Evolutionary conservation across 352 stramenopile genomes (phyloP).

Genomic region (Phytopythium sindhum): DNA sequence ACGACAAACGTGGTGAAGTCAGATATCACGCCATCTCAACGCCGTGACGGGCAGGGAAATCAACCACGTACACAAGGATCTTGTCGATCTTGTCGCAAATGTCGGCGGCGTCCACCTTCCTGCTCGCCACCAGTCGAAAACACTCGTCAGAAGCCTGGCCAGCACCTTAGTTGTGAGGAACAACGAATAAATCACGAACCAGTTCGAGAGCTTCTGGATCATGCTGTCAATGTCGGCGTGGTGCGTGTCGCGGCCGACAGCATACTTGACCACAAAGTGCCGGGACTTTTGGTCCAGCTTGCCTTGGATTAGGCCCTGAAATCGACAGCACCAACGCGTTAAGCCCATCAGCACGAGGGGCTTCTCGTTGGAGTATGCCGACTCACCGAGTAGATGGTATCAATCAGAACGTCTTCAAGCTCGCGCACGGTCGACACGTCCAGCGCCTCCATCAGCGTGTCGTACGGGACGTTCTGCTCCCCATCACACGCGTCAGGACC

Average conservation of each 20-base stretch:
- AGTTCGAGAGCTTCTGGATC: constrained; percentile 85
- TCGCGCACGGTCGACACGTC: constrained; percentile 79
- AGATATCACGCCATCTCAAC: background rate
- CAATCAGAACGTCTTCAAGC: constrained; percentile 92
- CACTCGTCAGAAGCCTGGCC: background rate
- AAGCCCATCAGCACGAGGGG: background rate
- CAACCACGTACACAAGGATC: constrained; percentile 49
- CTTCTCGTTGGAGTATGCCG: background rate
- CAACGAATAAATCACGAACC: constrained; percentile 26
- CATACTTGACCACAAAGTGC: constrained; percentile 83
- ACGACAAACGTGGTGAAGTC: background rate
- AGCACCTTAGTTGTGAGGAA: background rate
- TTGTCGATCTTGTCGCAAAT: constrained; percentile 65
- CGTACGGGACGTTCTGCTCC: constrained; percentile 76
- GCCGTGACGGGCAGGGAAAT: background rate
- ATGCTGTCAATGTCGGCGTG: constrained; percentile 84
- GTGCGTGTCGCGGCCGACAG: constrained; percentile 84
- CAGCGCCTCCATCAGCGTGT: constrained; percentile 70
- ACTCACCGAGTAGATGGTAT: constrained; percentile 89
- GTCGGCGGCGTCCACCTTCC: constrained; percentile 53
- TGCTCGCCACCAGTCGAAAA: constrained; percentile 7
- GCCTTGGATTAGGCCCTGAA: constrained; percentile 83
- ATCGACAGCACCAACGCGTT: background rate
- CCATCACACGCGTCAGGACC: background rate
- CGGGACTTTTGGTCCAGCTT: constrained; percentile 89